phyloP scores from a whole-genome alignment of 1,139 yeast genomes.

The Hyphopichia buzzinii region DNA sequence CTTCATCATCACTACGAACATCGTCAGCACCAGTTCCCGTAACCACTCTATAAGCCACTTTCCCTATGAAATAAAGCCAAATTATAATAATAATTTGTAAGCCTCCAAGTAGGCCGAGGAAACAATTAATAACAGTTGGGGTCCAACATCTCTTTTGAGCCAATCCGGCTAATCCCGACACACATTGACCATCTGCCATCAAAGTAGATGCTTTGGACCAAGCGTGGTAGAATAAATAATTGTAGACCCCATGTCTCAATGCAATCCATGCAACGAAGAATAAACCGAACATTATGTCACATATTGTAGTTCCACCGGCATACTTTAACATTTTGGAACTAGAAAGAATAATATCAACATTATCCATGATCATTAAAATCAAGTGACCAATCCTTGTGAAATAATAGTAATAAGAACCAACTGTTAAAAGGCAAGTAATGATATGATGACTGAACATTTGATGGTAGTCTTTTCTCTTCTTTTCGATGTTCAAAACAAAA shows the following conservation, averaged over 20 bases:
- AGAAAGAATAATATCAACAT: constrained; percentile 70
- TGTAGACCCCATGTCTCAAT: constrained; percentile 73
- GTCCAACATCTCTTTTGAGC: constrained; percentile 55
- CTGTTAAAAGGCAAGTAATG: constrained; percentile 64
- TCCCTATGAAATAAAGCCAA: constrained; percentile 74
- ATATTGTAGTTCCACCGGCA: constrained; percentile 53
- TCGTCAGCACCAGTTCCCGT: constrained; percentile 78
- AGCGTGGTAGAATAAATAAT: constrained; percentile 59
- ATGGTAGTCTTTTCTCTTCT: constrained; percentile 72
- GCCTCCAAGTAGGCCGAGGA: constrained; percentile 58
- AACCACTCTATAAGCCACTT: constrained; percentile 68
- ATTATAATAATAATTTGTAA: constrained; percentile 64
- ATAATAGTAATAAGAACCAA: constrained; percentile 73
- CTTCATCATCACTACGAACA: constrained; percentile 75
- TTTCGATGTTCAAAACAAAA: constrained; percentile 73
- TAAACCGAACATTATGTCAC: constrained; percentile 68
- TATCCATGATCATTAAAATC: constrained; percentile 77
- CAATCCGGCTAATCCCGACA: constrained; percentile 18
- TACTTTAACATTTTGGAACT: constrained; percentile 78
- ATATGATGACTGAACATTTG: constrained; percentile 92
- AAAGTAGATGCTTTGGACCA: constrained; percentile 33
- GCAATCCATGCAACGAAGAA: constrained; percentile 71
- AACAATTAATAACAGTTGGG: constrained; percentile 46
- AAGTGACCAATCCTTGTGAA: constrained; percentile 78
- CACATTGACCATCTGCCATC: constrained; percentile 40